These are phyloP conservation scores for Lachnellula hyalina DNA, from an alignment of 2,329 filamentous ascomycete species.

Conservation along the genomic window DNA sequence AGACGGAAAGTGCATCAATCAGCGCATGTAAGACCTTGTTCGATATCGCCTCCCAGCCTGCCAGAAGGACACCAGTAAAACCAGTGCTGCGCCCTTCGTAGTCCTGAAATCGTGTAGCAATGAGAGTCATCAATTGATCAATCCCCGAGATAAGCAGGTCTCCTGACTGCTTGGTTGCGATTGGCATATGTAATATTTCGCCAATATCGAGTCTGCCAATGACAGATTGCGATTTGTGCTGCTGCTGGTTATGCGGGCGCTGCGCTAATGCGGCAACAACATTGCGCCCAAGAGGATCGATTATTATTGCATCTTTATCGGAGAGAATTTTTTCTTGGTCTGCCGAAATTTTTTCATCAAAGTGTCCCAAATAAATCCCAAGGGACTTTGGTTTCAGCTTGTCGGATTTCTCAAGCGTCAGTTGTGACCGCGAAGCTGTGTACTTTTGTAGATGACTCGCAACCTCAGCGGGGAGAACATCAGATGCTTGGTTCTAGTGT, in stretches of 20 bases:
- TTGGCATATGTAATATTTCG: background rate
- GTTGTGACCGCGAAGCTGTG: background rate
- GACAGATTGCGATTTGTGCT: conserved; percentile 18
- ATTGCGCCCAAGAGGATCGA: conserved; percentile 11
- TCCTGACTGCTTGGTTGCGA: background rate
- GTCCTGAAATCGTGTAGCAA: conserved; percentile 22
- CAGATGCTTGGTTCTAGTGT: background rate
- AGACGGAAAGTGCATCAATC: conserved; percentile 25
- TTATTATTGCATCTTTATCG: conserved; percentile 8
- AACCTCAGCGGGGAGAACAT: background rate
- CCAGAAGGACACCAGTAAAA: conserved; percentile 38
- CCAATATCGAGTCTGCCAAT: conserved; percentile 31
- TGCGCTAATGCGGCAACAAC: conserved; percentile 14
- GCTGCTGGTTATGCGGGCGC: conserved; percentile 4
- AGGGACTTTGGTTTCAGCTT: conserved; percentile 20
- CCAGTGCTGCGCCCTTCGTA: conserved; percentile 30
- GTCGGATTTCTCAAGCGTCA: conserved; percentile 5
- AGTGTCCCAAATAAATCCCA: conserved; percentile 27
- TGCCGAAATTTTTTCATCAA: conserved; percentile 11
- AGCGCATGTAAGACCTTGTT: conserved; percentile 28
- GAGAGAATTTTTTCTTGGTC: conserved; percentile 6
- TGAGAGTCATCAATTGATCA: conserved; percentile 20
- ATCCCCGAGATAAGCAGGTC: conserved; percentile 2
- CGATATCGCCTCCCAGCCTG: conserved; percentile 35
- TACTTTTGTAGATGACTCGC: conserved; percentile 11